These are phyloP conservation scores for Taiozyma sp. DNA, from an alignment of 1,139 yeast species.

Conservation along the genomic window DNA sequence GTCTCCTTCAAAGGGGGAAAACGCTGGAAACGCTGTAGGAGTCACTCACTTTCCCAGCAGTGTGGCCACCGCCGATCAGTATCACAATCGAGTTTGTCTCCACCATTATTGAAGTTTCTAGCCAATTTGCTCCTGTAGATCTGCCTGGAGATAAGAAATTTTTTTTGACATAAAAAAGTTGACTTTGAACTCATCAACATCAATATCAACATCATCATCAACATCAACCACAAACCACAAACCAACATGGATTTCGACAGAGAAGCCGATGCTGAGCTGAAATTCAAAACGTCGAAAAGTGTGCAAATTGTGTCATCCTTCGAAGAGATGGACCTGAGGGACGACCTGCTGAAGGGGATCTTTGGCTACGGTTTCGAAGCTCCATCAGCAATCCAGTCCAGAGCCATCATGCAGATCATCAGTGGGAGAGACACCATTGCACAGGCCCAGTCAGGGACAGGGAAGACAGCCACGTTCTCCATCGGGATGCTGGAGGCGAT, in stretches of 20 bases:
- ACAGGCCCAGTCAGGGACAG: slow-evolving; percentile 98
- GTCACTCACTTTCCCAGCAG: slow-evolving; percentile 50
- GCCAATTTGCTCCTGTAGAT: neutral
- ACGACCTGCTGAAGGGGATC: slow-evolving; percentile 65
- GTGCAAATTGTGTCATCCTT: slow-evolving; percentile 63
- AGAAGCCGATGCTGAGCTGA: slow-evolving; percentile 51
- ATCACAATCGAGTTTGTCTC: slow-evolving; percentile 32
- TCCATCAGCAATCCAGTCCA: slow-evolving; percentile 92
- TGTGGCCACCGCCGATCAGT: slow-evolving; percentile 73
- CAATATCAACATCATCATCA: too few species aligned
- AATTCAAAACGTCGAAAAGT: slow-evolving; percentile 59
- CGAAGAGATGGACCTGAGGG: slow-evolving; percentile 76
- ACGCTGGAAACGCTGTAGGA: neutral
- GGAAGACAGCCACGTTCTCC: slow-evolving; percentile 95
- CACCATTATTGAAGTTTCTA: neutral
- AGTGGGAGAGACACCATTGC: slow-evolving; percentile 92
- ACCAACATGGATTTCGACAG: slow-evolving; percentile 47
- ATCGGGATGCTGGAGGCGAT: slow-evolving; percentile 85
- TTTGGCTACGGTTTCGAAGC: slow-evolving; percentile 90
- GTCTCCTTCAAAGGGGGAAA: neutral
- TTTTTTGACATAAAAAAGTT: neutral
- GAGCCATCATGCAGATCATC: slow-evolving; percentile 91
- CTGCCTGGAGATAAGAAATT: neutral
- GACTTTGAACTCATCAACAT: neutral
- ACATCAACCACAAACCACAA: neutral